These are phyloP conservation scores for Tuber melanosporum DNA, from an alignment of 495 filamentous ascomycete species.

Conservation along the genomic window DNA sequence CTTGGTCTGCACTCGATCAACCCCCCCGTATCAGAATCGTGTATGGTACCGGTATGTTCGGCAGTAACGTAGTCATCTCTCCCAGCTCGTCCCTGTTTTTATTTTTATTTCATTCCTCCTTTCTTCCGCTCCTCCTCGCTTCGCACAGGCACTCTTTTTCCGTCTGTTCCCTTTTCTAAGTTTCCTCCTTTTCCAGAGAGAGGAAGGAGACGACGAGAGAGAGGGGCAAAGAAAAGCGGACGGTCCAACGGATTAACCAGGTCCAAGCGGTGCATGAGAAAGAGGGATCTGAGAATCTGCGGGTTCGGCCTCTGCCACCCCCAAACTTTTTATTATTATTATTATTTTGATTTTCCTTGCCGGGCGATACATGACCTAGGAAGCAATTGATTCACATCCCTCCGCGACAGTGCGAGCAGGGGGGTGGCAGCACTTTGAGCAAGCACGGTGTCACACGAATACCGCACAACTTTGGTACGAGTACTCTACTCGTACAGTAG, in stretches of 20 bases:
- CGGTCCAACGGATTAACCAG: background rate
- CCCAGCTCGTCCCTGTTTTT: background rate
- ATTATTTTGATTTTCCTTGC: background rate
- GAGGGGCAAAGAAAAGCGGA: background rate
- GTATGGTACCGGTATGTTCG: background rate
- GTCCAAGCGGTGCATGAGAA: background rate
- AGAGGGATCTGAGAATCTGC: slow-evolving; percentile 5
- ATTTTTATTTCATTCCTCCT: background rate
- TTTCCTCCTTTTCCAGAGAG: background rate
- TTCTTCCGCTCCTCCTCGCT: slow-evolving; percentile 2
- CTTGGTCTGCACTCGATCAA: background rate
- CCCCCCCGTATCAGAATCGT: background rate
- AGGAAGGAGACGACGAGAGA: background rate
- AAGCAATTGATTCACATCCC: background rate
- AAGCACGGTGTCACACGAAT: background rate
- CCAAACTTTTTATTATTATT: background rate
- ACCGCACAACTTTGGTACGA: background rate
- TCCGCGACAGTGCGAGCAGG: background rate
- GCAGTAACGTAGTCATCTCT: background rate
- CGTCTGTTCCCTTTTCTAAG: background rate
- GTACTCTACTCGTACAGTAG: too few relatives aligned
- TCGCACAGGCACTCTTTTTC: background rate
- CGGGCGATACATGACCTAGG: background rate
- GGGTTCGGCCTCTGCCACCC: background rate
- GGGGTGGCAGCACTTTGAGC: background rate